These are phyloP conservation scores for Pisolithus orientalis DNA, from an alignment of 768 basidiomycete species.

Conservation along the genomic window DNA sequence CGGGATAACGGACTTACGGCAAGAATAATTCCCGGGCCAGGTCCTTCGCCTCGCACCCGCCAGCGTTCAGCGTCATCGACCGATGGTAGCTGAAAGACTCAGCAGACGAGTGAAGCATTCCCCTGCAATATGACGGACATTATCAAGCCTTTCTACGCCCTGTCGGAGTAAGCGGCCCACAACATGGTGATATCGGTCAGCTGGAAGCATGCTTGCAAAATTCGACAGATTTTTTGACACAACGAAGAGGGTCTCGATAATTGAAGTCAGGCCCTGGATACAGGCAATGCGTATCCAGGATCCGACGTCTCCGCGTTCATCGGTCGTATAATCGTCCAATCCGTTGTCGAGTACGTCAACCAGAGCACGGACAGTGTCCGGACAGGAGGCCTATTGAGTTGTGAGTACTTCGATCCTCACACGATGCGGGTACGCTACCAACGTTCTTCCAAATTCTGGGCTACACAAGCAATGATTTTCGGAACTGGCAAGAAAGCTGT, in stretches of 20 bases:
- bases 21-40: constrained; percentile 50
- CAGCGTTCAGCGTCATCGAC: constrained; percentile 38
- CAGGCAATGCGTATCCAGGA: constrained; percentile 89
- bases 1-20: constrained; percentile 30
- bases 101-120: constrained; percentile 50
- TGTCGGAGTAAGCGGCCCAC: constrained; percentile 78
- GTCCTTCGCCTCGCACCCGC: constrained; percentile 41
- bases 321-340: constrained; percentile 83
- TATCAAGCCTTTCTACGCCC: constrained; percentile 86
- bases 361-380: constrained; percentile 40
- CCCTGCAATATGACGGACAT: constrained; percentile 79
- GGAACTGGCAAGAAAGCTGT: constrained; percentile 43
- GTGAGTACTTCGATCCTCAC: constrained; percentile 8
- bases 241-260: constrained; percentile 46
- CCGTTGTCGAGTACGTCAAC: constrained; percentile 60
- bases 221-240: constrained; percentile 35
- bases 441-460: constrained; percentile 41
- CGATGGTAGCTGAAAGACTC: constrained; percentile 36
- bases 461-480: constrained; percentile 40
- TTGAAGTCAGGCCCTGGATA: constrained; percentile 54
- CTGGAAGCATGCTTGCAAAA: constrained; percentile 56
- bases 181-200: constrained; percentile 47
- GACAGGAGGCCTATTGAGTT: constrained; percentile 40
- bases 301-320: constrained; percentile 94
- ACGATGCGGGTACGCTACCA: constrained; percentile 20